These are phyloP conservation scores for Zygoascus meyerae DNA, from an alignment of 1,139 yeast genomes.

Conservation along the genomic window DNA sequence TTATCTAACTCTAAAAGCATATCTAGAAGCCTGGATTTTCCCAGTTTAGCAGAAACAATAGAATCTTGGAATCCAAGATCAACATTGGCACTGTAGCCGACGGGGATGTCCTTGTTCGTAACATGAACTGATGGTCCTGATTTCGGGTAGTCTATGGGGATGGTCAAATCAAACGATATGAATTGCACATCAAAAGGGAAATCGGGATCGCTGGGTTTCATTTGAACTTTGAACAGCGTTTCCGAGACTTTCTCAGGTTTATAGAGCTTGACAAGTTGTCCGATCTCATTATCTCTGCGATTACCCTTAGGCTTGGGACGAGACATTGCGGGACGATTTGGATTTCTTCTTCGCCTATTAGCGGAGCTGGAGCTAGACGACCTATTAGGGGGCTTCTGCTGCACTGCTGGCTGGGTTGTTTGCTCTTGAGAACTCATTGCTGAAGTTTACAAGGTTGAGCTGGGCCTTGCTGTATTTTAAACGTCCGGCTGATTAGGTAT, in stretches of 20 bases:
- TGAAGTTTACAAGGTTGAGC: no score
- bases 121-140: conserved; percentile 36
- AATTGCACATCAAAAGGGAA: conserved; percentile 59
- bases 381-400: no score
- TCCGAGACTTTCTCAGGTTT: conserved; percentile 6
- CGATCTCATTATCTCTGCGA: conserved; percentile 16
- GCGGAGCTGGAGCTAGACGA: background rate
- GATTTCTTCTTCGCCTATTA: conserved; percentile 2
- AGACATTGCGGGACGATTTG: conserved; percentile 16
- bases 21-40: conserved; percentile 40
- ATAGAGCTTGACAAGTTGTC: conserved; percentile 10
- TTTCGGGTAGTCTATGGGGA: conserved; percentile 54
- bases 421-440: no score
- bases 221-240: conserved; percentile 18
- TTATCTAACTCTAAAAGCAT: conserved; percentile 52
- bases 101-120: conserved; percentile 62
- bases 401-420: no score
- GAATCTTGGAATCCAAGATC: conserved; percentile 53
- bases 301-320: conserved; percentile 20
- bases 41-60: conserved; percentile 42
- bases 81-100: conserved; percentile 61
- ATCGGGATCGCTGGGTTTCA: conserved; percentile 64
- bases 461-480: no score
- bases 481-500: no score
- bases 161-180: conserved; percentile 46